phyloP scores from a whole-genome alignment of 202 grass and related monocot species.

The Setaria viridis region DNA sequence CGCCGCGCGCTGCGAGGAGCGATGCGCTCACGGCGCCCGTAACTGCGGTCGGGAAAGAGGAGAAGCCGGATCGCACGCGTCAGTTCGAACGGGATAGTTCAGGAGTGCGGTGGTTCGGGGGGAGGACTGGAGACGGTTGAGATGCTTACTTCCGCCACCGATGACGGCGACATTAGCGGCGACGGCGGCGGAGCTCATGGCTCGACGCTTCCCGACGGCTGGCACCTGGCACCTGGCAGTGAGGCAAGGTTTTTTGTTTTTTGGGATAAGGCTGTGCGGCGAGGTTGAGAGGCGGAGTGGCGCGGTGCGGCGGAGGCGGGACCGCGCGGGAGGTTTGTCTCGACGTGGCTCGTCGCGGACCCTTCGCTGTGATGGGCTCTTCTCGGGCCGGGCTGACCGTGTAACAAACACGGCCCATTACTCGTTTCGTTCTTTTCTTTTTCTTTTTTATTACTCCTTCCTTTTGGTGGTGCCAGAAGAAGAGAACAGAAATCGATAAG shows the following conservation, averaged over 20 bases:
- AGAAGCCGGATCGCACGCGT: constrained; percentile 5
- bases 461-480: background rate
- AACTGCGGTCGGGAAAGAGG: constrained; percentile 52
- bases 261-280: too few species aligned
- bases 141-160: constrained; percentile 78
- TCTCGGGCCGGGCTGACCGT: background rate
- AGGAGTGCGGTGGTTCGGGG: background rate
- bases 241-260: too few species aligned
- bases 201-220: background rate
- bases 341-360: constrained; percentile 48
- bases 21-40: constrained; percentile 88
- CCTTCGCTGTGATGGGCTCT: background rate
- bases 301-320: constrained; percentile 20
- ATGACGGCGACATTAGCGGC: constrained; percentile 70
- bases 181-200: constrained; percentile 52
- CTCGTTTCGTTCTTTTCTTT: background rate
- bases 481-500: too few species aligned
- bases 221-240: background rate
- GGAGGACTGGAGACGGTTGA: background rate
- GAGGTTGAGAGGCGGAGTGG: background rate
- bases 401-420: background rate
- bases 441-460: background rate
- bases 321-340: constrained; percentile 8
- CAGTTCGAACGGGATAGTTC: constrained; percentile 17
- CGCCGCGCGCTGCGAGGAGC: constrained; percentile 70